Evolutionary conservation across 768 basidiomycete genomes (phyloP).

Genomic region (Pisolithus orientalis): DNA sequence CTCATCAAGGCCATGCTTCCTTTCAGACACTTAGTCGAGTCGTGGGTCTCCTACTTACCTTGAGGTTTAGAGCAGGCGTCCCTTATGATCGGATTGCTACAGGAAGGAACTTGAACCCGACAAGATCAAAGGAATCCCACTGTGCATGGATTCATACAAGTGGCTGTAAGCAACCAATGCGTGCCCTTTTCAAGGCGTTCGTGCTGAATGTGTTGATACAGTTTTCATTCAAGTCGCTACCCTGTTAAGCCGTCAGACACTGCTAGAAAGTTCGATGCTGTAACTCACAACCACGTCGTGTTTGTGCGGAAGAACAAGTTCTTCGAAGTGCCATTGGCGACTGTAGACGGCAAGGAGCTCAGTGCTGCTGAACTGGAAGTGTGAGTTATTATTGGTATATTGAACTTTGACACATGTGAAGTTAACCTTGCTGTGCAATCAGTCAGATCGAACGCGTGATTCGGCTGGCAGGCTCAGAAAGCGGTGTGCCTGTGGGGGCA

Average conservation of each 20-base stretch:
- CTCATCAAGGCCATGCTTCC: slow-evolving; percentile 80
- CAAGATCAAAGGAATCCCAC: slow-evolving; percentile 65
- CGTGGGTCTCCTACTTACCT: slow-evolving; percentile 36
- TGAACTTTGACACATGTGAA: neutral
- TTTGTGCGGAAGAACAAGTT: slow-evolving; percentile 90
- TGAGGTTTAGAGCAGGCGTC: neutral
- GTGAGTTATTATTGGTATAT: slow-evolving; percentile 28
- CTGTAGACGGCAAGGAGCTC: slow-evolving; percentile 60
- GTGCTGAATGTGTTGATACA: slow-evolving; percentile 19
- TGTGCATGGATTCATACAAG: slow-evolving; percentile 93
- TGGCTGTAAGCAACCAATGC: slow-evolving; percentile 60
- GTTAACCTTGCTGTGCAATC: slow-evolving; percentile 3
- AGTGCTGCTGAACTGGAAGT: slow-evolving; percentile 79
- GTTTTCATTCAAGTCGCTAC: slow-evolving; percentile 90
- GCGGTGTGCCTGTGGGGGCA: slow-evolving; percentile 59
- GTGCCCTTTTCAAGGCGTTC: neutral
- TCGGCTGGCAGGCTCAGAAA: slow-evolving; percentile 45
- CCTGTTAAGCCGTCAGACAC: slow-evolving; percentile 81
- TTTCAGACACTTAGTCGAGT: slow-evolving; percentile 80
- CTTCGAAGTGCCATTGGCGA: slow-evolving; percentile 71
- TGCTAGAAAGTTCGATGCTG: slow-evolving; percentile 72
- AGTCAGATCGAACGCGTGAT: slow-evolving; percentile 71
- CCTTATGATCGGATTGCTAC: neutral
- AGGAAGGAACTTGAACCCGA: slow-evolving; percentile 85
- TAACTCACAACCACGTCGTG: slow-evolving; percentile 78